A percentile compares a stretch with the other conserved stretches of the same genome.
phyloP scores from a whole-genome alignment of 441 rosid species.

The Erodium moschatum region DNA sequence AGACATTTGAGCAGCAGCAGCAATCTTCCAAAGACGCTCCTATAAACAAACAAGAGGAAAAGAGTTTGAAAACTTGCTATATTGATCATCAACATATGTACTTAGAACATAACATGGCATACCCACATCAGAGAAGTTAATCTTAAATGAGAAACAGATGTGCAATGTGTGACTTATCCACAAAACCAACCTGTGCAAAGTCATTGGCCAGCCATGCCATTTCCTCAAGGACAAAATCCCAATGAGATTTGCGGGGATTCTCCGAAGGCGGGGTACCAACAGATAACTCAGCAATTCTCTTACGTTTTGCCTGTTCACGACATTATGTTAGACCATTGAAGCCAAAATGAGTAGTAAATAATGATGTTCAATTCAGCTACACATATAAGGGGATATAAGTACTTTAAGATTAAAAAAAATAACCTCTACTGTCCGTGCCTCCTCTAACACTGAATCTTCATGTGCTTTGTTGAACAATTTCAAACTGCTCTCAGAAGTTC shows the following conservation, averaged over 20 bases:
- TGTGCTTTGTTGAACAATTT: slow-evolving; percentile 43
- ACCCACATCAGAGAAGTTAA: neutral
- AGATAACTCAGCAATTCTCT: slow-evolving; percentile 83
- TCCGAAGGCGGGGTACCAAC: slow-evolving; percentile 43
- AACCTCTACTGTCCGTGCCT: slow-evolving; percentile 88
- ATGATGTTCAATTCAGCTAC: slow-evolving; percentile 18
- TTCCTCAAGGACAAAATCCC: slow-evolving; percentile 99
- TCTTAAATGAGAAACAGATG: slow-evolving; percentile 9
- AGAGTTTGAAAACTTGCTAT: slow-evolving; percentile 12
- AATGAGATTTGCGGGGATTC: slow-evolving; percentile 51
- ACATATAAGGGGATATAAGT: slow-evolving; percentile 18
- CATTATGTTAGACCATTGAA: slow-evolving; percentile 22
- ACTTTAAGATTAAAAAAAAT: slow-evolving; percentile 20
- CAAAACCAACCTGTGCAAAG: slow-evolving; percentile 78
- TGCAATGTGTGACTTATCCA: slow-evolving; percentile 14
- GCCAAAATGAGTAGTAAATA: slow-evolving; percentile 16
- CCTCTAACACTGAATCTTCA: slow-evolving; percentile 82
- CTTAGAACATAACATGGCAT: slow-evolving; percentile 12
- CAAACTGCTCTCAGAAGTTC: slow-evolving; percentile 32
- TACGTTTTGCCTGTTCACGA: slow-evolving; percentile 70
- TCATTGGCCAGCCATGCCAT: slow-evolving; percentile 99
- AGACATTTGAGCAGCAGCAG: slow-evolving; percentile 89
- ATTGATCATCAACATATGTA: slow-evolving; percentile 3
- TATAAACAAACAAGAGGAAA: slow-evolving; percentile 24
- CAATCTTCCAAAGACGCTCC: slow-evolving; percentile 99